A percentile compares a stretch with the other conserved stretches of the same genome.
phyloP scores from a whole-genome alignment of 2,329 filamentous ascomycete genomes.

The Aaosphaeria pasadenensis region DNA sequence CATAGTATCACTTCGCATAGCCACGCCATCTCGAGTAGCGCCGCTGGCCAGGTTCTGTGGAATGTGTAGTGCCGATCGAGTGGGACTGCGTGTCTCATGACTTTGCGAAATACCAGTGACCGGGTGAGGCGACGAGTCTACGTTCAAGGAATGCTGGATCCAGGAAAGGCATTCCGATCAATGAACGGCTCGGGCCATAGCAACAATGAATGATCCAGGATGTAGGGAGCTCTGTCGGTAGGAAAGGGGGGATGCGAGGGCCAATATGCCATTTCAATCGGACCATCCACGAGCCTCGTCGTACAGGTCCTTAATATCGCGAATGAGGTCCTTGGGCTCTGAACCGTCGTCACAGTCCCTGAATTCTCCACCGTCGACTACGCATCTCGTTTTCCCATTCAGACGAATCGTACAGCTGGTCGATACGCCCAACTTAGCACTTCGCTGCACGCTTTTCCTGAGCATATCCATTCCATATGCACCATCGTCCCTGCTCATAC shows the following conservation, averaged over 20 bases:
- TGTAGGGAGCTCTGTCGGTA: background rate
- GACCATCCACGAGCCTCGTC: slow-evolving; percentile 28
- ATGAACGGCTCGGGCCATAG: too few species aligned
- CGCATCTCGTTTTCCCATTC: slow-evolving; percentile 76
- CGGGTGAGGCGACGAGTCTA: too few species aligned
- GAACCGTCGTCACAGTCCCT: slow-evolving; percentile 70
- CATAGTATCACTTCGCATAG: too few species aligned
- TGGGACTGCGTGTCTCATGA: too few species aligned
- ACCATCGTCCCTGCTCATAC: slow-evolving; percentile 73
- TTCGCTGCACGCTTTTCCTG: slow-evolving; percentile 64
- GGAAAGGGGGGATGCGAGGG: background rate
- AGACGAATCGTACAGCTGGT: slow-evolving; percentile 58
- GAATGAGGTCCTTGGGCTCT: slow-evolving; percentile 68
- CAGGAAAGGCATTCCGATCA: background rate
- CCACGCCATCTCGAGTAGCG: too few species aligned
- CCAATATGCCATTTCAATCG: slow-evolving; percentile 8
- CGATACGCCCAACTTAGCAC: slow-evolving; percentile 45
- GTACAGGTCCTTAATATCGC: slow-evolving; percentile 72
- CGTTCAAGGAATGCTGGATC: background rate
- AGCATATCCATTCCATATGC: slow-evolving; percentile 67
- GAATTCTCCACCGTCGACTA: slow-evolving; percentile 78
- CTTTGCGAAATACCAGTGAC: too few species aligned
- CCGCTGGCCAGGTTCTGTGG: too few species aligned
- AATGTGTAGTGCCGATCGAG: too few species aligned
- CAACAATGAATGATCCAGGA: too few species aligned